These are phyloP conservation scores for Choanephora cucurbitarum DNA, from an alignment of 371 early-diverging fungal genomes.

Conservation along the genomic window DNA sequence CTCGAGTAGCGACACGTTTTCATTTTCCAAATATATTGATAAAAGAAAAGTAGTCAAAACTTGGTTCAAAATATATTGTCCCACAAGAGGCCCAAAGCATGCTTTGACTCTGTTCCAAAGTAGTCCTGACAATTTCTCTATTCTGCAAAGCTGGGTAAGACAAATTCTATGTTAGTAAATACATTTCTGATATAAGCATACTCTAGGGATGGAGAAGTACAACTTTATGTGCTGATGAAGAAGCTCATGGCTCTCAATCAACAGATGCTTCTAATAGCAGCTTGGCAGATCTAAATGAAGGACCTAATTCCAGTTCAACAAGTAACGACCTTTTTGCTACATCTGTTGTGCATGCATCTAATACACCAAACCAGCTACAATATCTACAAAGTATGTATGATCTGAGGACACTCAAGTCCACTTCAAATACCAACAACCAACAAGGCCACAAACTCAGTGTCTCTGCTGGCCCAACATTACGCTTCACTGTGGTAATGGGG, in stretches of 20 bases:
- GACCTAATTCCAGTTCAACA: neutral
- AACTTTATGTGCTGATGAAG: slow-evolving; percentile 52
- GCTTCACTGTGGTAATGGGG: slow-evolving; percentile 53
- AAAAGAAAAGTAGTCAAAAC: slow-evolving; percentile 47
- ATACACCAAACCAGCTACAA: slow-evolving; percentile 8
- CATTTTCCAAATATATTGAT: slow-evolving; percentile 50
- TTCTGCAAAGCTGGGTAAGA: slow-evolving; percentile 59
- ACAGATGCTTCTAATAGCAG: neutral
- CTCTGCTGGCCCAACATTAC: slow-evolving; percentile 23
- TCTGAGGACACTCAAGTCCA: slow-evolving; percentile 11
- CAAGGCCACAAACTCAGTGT: slow-evolving; percentile 1
- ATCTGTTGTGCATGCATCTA: slow-evolving; percentile 10
- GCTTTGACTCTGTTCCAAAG: slow-evolving; percentile 59
- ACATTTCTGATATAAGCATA: too few species aligned
- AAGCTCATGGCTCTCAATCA: neutral
- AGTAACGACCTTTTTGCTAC: neutral
- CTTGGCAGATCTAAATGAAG: slow-evolving; percentile 3
- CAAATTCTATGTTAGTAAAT: neutral
- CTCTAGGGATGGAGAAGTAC: slow-evolving; percentile 59
- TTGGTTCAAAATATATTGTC: slow-evolving; percentile 63
- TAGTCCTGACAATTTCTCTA: slow-evolving; percentile 55
- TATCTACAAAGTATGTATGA: slow-evolving; percentile 13
- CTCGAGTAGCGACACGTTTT: slow-evolving; percentile 11
- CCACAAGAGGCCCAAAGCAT: slow-evolving; percentile 52
- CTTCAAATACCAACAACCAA: neutral